Conservation (phyloP, 768 basidiomycete species). For the Kwoniella shandongensis region DNA sequence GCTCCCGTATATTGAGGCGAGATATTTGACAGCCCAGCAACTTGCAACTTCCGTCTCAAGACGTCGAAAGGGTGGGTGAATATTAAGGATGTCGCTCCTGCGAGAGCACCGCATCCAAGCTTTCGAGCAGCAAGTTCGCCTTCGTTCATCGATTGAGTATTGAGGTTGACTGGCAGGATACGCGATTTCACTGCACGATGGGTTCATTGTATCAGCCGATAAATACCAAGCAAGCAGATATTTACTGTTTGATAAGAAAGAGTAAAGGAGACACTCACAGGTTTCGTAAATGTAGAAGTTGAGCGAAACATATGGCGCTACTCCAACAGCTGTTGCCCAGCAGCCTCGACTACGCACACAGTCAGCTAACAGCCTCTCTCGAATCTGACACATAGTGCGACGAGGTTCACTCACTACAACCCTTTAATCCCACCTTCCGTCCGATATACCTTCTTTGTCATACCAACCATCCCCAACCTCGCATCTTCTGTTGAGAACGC, state of each 20-base stretch:
- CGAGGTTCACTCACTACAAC: constrained; percentile 64
- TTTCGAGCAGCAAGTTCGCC: constrained; percentile 56
- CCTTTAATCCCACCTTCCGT: constrained; percentile 90
- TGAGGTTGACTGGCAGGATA: constrained; percentile 32
- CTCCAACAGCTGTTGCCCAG: constrained; percentile 60
- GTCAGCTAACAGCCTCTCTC: constrained; percentile 9
- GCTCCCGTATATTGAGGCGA: constrained; percentile 75
- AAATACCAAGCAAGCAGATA: no score
- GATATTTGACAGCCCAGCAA: constrained; percentile 49
- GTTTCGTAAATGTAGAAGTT: constrained; percentile 95
- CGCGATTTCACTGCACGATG: constrained; percentile 28
- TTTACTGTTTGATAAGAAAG: constrained; percentile 14
- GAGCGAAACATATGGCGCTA: constrained; percentile 74
- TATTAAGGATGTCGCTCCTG: constrained; percentile 85
- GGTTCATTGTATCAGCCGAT: no score
- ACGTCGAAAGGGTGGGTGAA: constrained; percentile 96
- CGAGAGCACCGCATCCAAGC: constrained; percentile 79
- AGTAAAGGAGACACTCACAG: constrained; percentile 58
- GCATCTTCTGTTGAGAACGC: constrained; percentile 55
- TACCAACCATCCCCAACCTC: constrained; percentile 66
- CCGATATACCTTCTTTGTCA: constrained; percentile 84
- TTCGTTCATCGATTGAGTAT: constrained; percentile 8
- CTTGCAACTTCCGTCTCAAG: constrained; percentile 88
- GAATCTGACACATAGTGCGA: no score
- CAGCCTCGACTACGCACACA: constrained; percentile 35